Percentiles rank a stretch among this genome's conserved stretches.
phyloP scores from a whole-genome alignment of 805 yeast genomes.

The Candida railenensis region DNA sequence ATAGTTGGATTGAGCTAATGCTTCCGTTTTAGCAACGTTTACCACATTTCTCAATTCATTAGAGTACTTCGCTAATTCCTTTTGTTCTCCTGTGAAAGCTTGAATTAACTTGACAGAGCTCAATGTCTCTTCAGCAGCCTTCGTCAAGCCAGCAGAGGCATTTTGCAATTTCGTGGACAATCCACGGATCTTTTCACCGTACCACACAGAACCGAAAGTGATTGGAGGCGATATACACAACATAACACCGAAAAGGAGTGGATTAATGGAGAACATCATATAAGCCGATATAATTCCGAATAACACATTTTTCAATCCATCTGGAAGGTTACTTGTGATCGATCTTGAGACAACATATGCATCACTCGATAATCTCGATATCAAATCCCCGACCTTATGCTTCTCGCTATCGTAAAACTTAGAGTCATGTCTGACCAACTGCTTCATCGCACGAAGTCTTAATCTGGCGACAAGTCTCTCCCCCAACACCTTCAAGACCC shows the following conservation, averaged over 20 bases:
- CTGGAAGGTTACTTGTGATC: conserved; percentile 43
- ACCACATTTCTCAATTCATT: conserved; percentile 39
- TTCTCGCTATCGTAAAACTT: conserved; percentile 42
- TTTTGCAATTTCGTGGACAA: conserved; percentile 41
- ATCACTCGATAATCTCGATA: conserved; percentile 43
- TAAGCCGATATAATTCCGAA: conserved; percentile 42
- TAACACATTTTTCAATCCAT: conserved; percentile 42
- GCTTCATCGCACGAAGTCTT: conserved; percentile 40
- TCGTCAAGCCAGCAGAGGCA: conserved; percentile 45
- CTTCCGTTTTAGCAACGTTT: conserved; percentile 42
- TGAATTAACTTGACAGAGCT: conserved; percentile 43
- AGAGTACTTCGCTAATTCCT: conserved; percentile 39
- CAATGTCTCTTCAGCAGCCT: conserved; percentile 43
- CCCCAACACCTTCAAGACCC: conserved; percentile 41
- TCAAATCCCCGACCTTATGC: conserved; percentile 50
- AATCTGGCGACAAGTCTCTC: conserved; percentile 45
- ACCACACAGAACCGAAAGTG: conserved; percentile 44
- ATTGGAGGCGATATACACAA: conserved; percentile 45
- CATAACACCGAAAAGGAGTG: conserved; percentile 42
- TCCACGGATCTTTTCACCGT: conserved; percentile 43
- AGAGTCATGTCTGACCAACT: conserved; percentile 40
- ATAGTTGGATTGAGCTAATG: conserved; percentile 44
- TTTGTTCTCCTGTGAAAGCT: conserved; percentile 44
- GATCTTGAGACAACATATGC: conserved; percentile 47
- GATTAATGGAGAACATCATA: conserved; percentile 46